A percentile compares a stretch with the other conserved stretches of the same genome.
phyloP scores from a whole-genome alignment of 129 eudicot species.

The Mikania micrantha region DNA sequence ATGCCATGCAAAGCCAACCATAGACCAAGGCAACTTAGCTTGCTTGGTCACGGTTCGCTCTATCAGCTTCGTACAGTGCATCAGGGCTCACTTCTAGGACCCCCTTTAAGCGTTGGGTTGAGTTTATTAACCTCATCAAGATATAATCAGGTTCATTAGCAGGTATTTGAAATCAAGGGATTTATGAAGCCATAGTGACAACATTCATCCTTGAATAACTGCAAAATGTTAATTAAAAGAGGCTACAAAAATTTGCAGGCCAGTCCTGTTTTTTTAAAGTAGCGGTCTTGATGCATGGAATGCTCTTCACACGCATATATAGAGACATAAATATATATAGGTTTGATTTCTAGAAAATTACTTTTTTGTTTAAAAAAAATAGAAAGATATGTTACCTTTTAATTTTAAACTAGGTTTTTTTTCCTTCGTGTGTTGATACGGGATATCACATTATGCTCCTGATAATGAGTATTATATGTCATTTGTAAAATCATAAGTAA shows the following conservation, averaged over 20 bases:
- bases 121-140: slow-evolving; percentile 39
- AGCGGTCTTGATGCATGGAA: slow-evolving; percentile 8
- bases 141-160: slow-evolving; percentile 16
- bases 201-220: slow-evolving; percentile 12
- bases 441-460: no score
- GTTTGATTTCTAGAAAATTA: no score
- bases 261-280: slow-evolving; percentile 1
- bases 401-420: no score
- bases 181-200: slow-evolving; percentile 10
- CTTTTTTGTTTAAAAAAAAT: no score
- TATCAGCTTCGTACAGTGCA: slow-evolving; percentile 39
- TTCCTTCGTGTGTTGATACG: no score
- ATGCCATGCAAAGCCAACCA: slow-evolving; percentile 41
- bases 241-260: slow-evolving; percentile 1
- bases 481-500: no score
- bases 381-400: no score
- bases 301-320: not conserved
- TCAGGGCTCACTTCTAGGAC: slow-evolving; percentile 70
- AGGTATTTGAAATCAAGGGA: not conserved
- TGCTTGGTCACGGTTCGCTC: slow-evolving; percentile 43
- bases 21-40: slow-evolving; percentile 20
- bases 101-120: slow-evolving; percentile 41
- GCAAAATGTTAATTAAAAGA: slow-evolving; percentile 5
- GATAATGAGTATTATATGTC: no score
- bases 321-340: no score